Evolutionary conservation across 2,329 filamentous ascomycete species (phyloP).

Genomic region (Diaporthe sp.): DNA sequence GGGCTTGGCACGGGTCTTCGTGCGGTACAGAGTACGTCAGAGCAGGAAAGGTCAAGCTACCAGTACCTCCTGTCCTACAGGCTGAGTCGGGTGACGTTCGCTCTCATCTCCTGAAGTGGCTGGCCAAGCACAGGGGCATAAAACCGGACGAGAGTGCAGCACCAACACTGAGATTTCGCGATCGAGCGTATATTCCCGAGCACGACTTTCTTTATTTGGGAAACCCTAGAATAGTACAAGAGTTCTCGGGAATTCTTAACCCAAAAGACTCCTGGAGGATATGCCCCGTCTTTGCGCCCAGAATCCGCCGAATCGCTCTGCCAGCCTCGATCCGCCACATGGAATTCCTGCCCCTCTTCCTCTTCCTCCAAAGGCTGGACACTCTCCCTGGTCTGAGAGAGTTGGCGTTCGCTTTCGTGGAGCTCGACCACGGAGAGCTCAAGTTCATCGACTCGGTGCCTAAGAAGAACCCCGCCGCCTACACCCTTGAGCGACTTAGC

Average conservation of each 20-base stretch:
- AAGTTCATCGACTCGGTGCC: background rate
- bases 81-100: background rate
- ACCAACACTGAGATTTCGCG: background rate
- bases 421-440: background rate
- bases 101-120: slow-evolving; percentile 1
- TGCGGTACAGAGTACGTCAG: background rate
- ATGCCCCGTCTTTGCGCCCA: background rate
- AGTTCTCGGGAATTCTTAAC: background rate
- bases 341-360: background rate
- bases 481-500: background rate
- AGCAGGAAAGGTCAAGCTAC: background rate
- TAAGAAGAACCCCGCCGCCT: background rate
- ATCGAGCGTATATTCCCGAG: background rate
- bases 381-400: background rate
- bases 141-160: background rate
- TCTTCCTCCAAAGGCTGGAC: background rate
- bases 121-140: background rate
- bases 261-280: background rate
- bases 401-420: background rate
- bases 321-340: background rate
- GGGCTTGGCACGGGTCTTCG: too few relatives aligned
- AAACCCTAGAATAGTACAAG: background rate
- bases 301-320: background rate
- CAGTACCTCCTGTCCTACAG: background rate
- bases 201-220: background rate